Conservation (phyloP, 257 asterid species). For the Leptodermis oblonga region DNA sequence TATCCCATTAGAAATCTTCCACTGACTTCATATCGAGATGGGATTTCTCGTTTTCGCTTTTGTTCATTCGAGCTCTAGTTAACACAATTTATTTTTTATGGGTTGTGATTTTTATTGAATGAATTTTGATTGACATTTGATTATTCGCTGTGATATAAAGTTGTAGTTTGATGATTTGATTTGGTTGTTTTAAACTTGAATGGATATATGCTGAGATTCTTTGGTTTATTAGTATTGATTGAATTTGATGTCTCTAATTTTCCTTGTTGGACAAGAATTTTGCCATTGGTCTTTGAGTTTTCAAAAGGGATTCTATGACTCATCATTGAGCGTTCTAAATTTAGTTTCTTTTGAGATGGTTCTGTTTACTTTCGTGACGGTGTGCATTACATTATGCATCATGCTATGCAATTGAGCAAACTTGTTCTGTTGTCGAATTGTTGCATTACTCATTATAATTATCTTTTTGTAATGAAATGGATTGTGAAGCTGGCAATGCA, state of each 20-base stretch:
- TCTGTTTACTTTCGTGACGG: not conserved
- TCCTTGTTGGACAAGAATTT: too few relatives aligned
- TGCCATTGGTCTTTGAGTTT: not conserved
- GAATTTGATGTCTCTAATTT: too few relatives aligned
- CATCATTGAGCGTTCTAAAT: too few relatives aligned
- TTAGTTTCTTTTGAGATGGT: too few relatives aligned
- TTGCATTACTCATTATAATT: too few relatives aligned
- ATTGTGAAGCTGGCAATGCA: not conserved
- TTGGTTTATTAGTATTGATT: too few relatives aligned
- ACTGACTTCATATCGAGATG: constrained; percentile 30
- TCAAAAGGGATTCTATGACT: not conserved
- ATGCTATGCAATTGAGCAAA: not conserved
- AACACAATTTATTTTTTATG: constrained; percentile 17
- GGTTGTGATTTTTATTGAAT: not conserved
- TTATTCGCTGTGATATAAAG: not conserved
- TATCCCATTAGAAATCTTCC: constrained; percentile 20
- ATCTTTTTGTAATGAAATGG: not conserved
- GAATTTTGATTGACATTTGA: not conserved
- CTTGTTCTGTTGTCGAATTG: not conserved
- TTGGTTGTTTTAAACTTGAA: not conserved
- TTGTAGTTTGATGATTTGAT: not conserved
- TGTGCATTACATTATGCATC: too few relatives aligned
- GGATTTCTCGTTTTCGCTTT: constrained; percentile 32
- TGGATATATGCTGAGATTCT: too few relatives aligned
- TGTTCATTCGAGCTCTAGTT: constrained; percentile 43